Conservation (phyloP, 2,329 filamentous ascomycete genomes). For the Cordyceps cateniannulata region DNA sequence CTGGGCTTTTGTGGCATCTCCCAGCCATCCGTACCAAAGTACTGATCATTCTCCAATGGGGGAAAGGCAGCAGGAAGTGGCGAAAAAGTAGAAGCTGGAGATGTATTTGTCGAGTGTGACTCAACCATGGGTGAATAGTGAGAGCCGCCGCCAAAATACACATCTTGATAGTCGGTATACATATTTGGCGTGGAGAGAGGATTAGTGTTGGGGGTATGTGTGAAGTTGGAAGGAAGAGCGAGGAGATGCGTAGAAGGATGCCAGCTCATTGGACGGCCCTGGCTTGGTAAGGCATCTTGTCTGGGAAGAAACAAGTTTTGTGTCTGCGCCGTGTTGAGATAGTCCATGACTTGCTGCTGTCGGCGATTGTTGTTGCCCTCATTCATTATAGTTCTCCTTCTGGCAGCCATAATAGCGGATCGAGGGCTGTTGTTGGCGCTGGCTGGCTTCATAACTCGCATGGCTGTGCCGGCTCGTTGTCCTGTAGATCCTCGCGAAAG, state of each 20-base stretch:
- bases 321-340: conserved; percentile 22
- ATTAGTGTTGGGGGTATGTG: conserved; percentile 24
- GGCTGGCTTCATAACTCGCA: conserved; percentile 58
- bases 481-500: conserved; percentile 44
- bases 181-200: conserved; percentile 30
- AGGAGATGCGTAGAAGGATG: conserved; percentile 54
- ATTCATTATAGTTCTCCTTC: conserved; percentile 52
- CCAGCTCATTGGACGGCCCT: conserved; percentile 65
- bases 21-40: conserved; percentile 34
- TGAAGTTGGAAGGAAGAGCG: conserved; percentile 28
- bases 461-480: conserved; percentile 42
- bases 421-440: conserved; percentile 66
- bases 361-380: conserved; percentile 39
- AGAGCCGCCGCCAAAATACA: conserved; percentile 31
- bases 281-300: conserved; percentile 19
- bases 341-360: conserved; percentile 41
- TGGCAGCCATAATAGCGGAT: conserved; percentile 38
- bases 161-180: conserved; percentile 35
- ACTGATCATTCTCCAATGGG: conserved; percentile 31
- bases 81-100: conserved; percentile 49
- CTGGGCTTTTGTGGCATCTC: conserved; percentile 25
- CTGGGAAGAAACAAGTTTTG: conserved; percentile 17
- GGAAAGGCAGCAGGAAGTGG: conserved; percentile 45
- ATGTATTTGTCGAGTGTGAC: conserved; percentile 52
- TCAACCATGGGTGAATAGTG: conserved; percentile 46